These are phyloP conservation scores for Naumovozyma baii DNA, from an alignment of 805 yeast genomes.

Conservation along the genomic window DNA sequence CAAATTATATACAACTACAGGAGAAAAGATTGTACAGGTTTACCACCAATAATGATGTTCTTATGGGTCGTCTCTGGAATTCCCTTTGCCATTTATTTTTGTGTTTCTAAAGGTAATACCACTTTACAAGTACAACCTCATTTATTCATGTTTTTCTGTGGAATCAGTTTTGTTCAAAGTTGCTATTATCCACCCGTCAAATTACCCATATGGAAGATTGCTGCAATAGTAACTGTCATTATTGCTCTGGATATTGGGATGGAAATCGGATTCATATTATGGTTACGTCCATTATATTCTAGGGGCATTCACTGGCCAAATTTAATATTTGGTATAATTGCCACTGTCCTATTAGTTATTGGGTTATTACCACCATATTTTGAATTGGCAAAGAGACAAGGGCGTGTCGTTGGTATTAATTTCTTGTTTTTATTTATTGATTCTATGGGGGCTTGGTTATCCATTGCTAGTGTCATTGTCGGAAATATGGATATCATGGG, in stretches of 20 bases:
- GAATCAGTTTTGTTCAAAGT: constrained; percentile 58
- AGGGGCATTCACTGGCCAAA: constrained; percentile 64
- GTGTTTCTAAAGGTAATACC: constrained; percentile 57
- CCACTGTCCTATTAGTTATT: constrained; percentile 60
- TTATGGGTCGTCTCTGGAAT: constrained; percentile 73
- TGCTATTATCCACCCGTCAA: constrained; percentile 64
- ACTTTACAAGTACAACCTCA: constrained; percentile 86
- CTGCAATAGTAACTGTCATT: constrained; percentile 31
- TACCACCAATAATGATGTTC: constrained; percentile 82
- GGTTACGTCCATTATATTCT: constrained; percentile 49
- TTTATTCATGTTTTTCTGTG: constrained; percentile 61
- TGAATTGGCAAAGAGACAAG: constrained; percentile 69
- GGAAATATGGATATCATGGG: constrained; percentile 74
- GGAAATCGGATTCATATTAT: constrained; percentile 63
- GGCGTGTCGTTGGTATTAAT: constrained; percentile 83
- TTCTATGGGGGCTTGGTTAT: constrained; percentile 71
- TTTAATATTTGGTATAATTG: constrained; percentile 68
- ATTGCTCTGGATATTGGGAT: constrained; percentile 42
- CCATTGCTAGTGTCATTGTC: constrained; percentile 50
- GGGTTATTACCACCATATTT: constrained; percentile 87
- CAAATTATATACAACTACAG: constrained; percentile 69
- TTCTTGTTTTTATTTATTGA: constrained; percentile 71
- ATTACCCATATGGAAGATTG: constrained; percentile 30
- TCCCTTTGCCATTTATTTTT: constrained; percentile 80
- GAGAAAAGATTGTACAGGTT: constrained; percentile 72